A percentile compares a stretch with the other conserved stretches of the same genome.
phyloP scores from a whole-genome alignment of 1,139 yeast genomes.

The Geotrichum armillariae region DNA sequence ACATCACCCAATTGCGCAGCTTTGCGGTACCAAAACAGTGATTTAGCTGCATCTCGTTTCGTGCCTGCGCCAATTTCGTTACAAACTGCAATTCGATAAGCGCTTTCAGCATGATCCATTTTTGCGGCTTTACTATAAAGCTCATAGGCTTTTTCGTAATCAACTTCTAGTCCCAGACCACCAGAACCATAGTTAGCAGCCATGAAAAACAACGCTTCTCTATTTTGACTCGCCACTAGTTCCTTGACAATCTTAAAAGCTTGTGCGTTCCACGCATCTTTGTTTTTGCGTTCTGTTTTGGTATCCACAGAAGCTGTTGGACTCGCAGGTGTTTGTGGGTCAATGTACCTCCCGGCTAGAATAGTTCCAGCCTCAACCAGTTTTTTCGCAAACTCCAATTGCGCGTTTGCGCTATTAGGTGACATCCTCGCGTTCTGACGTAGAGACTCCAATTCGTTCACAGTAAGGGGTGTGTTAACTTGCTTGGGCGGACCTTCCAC shows the following conservation, averaged over 20 bases:
- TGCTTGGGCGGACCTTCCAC: slow-evolving; percentile 15
- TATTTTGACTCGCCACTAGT: slow-evolving; percentile 45
- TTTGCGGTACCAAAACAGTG: slow-evolving; percentile 52
- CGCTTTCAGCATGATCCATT: slow-evolving; percentile 55
- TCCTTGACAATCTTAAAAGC: slow-evolving; percentile 59
- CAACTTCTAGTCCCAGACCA: slow-evolving; percentile 52
- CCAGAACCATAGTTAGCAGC: slow-evolving; percentile 64
- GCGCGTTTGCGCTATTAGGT: slow-evolving; percentile 36
- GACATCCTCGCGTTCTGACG: slow-evolving; percentile 34
- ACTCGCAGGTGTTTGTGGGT: slow-evolving; percentile 35
- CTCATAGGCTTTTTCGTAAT: slow-evolving; percentile 59
- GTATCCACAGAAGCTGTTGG: slow-evolving; percentile 36
- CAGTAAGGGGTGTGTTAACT: slow-evolving; percentile 29
- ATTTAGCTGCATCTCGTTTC: slow-evolving; percentile 45
- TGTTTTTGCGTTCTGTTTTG: slow-evolving; percentile 50
- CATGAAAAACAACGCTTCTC: slow-evolving; percentile 55
- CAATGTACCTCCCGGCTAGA: slow-evolving; percentile 36
- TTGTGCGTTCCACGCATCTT: slow-evolving; percentile 53
- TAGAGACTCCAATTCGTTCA: slow-evolving; percentile 34
- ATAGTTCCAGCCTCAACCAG: slow-evolving; percentile 38
- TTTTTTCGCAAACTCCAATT: slow-evolving; percentile 41
- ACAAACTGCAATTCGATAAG: slow-evolving; percentile 67
- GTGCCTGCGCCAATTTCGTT: slow-evolving; percentile 67
- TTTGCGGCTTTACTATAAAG: slow-evolving; percentile 58
- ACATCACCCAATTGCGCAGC: slow-evolving; percentile 60